Conservation (phyloP, 2,329 filamentous ascomycete species). For the Fusarium buharicum region DNA sequence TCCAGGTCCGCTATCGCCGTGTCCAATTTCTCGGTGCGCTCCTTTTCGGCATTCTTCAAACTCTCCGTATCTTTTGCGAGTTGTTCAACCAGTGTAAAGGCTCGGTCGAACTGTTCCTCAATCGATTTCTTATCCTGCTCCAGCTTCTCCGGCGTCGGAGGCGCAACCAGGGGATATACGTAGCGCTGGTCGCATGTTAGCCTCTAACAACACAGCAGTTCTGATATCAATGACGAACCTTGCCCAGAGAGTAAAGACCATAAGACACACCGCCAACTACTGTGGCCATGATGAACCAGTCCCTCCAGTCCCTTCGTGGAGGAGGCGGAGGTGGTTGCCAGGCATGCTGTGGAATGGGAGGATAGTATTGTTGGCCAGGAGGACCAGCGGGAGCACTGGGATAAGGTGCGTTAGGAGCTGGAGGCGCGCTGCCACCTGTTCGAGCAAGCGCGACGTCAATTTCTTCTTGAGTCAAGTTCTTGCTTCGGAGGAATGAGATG, state of each 20-base stretch:
- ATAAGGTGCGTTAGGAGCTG: constrained; percentile 54
- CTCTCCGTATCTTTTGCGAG: constrained; percentile 88
- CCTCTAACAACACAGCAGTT: background rate
- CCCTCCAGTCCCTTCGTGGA: constrained; percentile 91
- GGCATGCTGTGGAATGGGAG: constrained; percentile 62
- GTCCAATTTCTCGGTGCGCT: constrained; percentile 85
- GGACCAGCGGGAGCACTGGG: constrained; percentile 57
- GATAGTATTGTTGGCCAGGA: constrained; percentile 59
- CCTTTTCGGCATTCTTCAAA: constrained; percentile 86
- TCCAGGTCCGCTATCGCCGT: constrained; percentile 85
- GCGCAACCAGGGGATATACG: constrained; percentile 87
- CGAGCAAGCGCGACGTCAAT: constrained; percentile 85
- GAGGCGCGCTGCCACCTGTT: constrained; percentile 68
- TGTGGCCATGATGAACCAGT: constrained; percentile 99
- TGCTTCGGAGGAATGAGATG: constrained; percentile 91
- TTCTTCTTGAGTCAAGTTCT: constrained; percentile 97
- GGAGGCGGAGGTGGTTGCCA: constrained; percentile 69
- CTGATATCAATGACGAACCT: constrained; percentile 63
- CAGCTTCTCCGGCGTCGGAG: constrained; percentile 91
- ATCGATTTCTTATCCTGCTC: constrained; percentile 94
- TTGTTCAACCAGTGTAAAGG: constrained; percentile 91
- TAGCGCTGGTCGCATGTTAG: constrained; percentile 72
- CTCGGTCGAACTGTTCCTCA: constrained; percentile 91
- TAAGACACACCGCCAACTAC: constrained; percentile 91
- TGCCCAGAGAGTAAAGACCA: constrained; percentile 86